These are phyloP conservation scores for Apiospora saccharicola DNA, from an alignment of 2,329 filamentous ascomycete species.

Conservation along the genomic window DNA sequence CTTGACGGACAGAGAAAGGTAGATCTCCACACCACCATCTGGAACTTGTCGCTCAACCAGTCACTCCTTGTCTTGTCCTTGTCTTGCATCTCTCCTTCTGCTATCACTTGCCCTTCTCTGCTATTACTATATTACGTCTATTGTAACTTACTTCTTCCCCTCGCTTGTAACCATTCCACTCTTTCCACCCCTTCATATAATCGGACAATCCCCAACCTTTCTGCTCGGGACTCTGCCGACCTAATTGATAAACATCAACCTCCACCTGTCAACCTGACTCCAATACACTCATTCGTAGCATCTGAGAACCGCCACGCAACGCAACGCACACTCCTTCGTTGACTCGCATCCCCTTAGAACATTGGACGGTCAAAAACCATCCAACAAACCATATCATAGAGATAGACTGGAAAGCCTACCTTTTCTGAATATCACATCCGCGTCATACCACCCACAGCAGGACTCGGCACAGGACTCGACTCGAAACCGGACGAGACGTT, in stretches of 20 bases:
- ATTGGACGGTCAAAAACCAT: background rate
- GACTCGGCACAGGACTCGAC: slow-evolving; percentile 7
- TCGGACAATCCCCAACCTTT: slow-evolving; percentile 12
- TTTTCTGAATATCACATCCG: background rate
- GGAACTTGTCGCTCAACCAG: slow-evolving; percentile 10
- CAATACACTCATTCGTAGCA: background rate
- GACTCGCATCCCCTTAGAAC: slow-evolving; percentile 11
- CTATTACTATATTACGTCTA: slow-evolving; percentile 16
- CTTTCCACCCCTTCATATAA: slow-evolving; percentile 16
- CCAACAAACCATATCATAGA: slow-evolving; percentile 7
- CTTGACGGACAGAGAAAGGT: slow-evolving; percentile 5
- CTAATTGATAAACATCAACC: background rate
- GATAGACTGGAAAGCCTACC: background rate
- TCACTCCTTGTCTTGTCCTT: slow-evolving; percentile 16
- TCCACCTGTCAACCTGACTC: slow-evolving; percentile 5
- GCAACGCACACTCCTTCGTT: slow-evolving; percentile 18
- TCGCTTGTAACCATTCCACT: slow-evolving; percentile 16
- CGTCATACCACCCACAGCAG: background rate
- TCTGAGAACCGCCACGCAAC: slow-evolving; percentile 1
- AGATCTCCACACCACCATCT: slow-evolving; percentile 12
- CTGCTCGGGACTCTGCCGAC: slow-evolving; percentile 7
- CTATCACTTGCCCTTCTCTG: background rate
- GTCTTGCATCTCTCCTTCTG: slow-evolving; percentile 2
- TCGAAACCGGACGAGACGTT: slow-evolving; percentile 19
- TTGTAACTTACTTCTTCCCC: slow-evolving; percentile 18